Conservation (phyloP, 345 rosid genomes). For the Bruguiera gymnorhiza region DNA sequence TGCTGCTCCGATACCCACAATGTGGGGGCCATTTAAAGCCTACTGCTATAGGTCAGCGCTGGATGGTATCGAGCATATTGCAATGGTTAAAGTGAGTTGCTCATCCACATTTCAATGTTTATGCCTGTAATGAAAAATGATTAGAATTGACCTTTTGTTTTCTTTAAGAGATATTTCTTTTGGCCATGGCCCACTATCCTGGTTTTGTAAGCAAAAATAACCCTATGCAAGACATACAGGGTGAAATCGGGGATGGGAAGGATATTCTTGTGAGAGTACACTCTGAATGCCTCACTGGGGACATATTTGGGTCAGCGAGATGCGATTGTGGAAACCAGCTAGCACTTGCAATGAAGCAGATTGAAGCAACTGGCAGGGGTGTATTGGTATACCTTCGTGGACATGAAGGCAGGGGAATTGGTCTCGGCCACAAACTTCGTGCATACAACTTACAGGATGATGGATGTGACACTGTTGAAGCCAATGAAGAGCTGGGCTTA, state of each 20-base stretch:
- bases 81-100: conserved; percentile 33
- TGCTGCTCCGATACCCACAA: conserved; percentile 32
- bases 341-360: conserved; percentile 74
- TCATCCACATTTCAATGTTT: neutral
- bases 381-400: conserved; percentile 68
- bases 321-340: conserved; percentile 73
- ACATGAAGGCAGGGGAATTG: conserved; percentile 80
- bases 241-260: conserved; percentile 72
- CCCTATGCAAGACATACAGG: conserved; percentile 28
- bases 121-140: neutral
- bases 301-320: conserved; percentile 66
- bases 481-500: conserved; percentile 77
- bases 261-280: conserved; percentile 77
- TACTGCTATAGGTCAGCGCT: conserved; percentile 26
- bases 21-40: conserved; percentile 36
- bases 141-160: too few species aligned
- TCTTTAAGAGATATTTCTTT: neutral
- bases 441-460: conserved; percentile 78
- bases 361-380: conserved; percentile 63
- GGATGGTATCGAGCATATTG: conserved; percentile 34
- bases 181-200: neutral
- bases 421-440: conserved; percentile 74
- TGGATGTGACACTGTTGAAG: conserved; percentile 75
- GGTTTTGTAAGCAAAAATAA: too few species aligned
- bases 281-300: conserved; percentile 66